phyloP scores from a whole-genome alignment of 2,329 filamentous ascomycete genomes.

The Trichocomaceae sp. region DNA sequence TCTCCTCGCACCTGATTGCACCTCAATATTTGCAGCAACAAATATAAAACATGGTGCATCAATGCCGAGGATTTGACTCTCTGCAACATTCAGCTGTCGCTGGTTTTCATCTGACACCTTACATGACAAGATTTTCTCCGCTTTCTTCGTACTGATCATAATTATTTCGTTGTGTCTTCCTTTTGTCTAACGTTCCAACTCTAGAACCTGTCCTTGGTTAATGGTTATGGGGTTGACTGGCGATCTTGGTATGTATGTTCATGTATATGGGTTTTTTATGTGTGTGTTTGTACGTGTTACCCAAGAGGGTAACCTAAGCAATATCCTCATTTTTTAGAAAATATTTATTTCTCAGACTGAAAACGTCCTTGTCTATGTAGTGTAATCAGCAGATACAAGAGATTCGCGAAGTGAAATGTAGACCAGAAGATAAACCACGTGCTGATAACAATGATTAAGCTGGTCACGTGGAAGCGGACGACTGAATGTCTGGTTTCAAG shows the following conservation, averaged over 20 bases:
- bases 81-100: neutral
- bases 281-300: neutral
- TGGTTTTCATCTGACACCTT: neutral
- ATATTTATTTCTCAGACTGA: neutral
- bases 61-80: neutral
- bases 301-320: neutral
- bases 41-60: constrained; percentile 23
- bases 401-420: too few species aligned
- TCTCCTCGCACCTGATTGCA: constrained; percentile 37
- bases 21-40: constrained; percentile 40
- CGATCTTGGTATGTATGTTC: constrained; percentile 4
- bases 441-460: neutral
- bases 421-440: neutral
- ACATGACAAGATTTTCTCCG: neutral
- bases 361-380: neutral
- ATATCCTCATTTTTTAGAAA: neutral
- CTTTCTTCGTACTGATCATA: constrained; percentile 14
- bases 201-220: constrained; percentile 8
- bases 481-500: neutral
- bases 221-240: constrained; percentile 6
- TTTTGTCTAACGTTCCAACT: constrained; percentile 15
- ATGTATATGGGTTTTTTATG: constrained; percentile 11
- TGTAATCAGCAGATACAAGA: neutral
- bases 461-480: neutral
- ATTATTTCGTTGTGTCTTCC: neutral